These are phyloP conservation scores for Balamuthia mandrillaris DNA, from an alignment of 208 protist species.

Conservation along the genomic window DNA sequence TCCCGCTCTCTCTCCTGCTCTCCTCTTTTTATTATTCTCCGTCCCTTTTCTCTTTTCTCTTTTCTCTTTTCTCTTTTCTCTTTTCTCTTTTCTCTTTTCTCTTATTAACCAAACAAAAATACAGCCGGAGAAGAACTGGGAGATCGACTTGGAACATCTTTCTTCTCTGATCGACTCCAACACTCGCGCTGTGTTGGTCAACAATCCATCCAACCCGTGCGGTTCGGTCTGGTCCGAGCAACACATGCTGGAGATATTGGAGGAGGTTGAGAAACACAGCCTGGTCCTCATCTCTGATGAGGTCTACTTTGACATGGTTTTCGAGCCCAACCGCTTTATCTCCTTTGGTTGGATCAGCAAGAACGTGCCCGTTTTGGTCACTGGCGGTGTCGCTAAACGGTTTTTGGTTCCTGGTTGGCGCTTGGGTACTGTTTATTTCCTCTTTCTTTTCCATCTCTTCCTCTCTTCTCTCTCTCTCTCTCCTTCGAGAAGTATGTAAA, in stretches of 20 bases:
- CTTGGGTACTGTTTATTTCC: constrained; percentile 66
- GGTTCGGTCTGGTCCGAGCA: constrained; percentile 81
- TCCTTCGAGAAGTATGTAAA: neutral
- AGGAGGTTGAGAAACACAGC: constrained; percentile 77
- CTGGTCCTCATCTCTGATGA: constrained; percentile 89
- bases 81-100: too few species aligned
- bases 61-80: neutral
- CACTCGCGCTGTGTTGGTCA: constrained; percentile 85
- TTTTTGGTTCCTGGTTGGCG: constrained; percentile 89
- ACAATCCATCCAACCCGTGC: constrained; percentile 92
- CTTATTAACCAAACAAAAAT: neutral
- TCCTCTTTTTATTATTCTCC: neutral
- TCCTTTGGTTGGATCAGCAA: constrained; percentile 80
- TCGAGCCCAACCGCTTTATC: constrained; percentile 70
- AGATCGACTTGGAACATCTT: constrained; percentile 79
- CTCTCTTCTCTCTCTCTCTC: neutral
- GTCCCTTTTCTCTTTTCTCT: neutral
- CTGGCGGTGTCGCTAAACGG: constrained; percentile 86
- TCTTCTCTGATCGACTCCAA: constrained; percentile 75
- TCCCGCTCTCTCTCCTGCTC: too few species aligned
- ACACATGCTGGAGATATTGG: constrained; percentile 67
- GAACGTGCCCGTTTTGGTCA: constrained; percentile 76
- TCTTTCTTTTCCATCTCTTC: constrained; percentile 2
- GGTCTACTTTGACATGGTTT: constrained; percentile 90
- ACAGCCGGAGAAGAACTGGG: constrained; percentile 79